Evolutionary conservation across 192 early-diverging fungal genomes (phyloP), one percentile per base, ranked within the genome.

Genomic region (Endogone sp.): DNA sequence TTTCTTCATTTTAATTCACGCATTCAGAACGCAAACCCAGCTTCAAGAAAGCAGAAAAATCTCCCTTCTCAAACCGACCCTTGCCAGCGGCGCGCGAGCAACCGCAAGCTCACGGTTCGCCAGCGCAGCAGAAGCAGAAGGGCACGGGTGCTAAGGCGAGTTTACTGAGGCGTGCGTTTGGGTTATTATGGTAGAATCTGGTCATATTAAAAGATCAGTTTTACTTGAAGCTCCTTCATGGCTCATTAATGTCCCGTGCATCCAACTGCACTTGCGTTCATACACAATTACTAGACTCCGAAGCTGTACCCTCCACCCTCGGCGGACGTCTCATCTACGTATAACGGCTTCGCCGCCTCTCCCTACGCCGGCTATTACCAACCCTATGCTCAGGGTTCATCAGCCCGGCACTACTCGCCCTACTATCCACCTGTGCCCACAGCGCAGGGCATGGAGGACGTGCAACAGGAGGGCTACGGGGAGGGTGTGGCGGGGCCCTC

Each of bases 21-120:
- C 54, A 59, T 2, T 63, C 61, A 29, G 76, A 73, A 25, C 58
- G 76, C 68, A 77, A 77, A 69, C 76, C 76, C 13, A 77, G 76
- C 60, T 77, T 77, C 44, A 77, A 62, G 65, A 77, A 77, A 56
- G 66, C 71, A 3, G 76, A 77, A 49, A 77, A 73, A 54, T 62
- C 65, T 21, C 58, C 32, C 3, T 73, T 77, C 25, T 49, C 37
- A 16, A 49, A 6, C 37, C 37, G 37, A 49, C 37, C 37, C 6
- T 49, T 16, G 6, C 37, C 37, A 49, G 37, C 37, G 1, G 37
- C 37, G 16, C 37, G 37, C 37, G 37, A 49, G 16, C 37, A 49
- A 49, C 16, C 37, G 6, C 37, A 49, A 49, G 6, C 37, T 0
- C 37, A 49, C 37, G 37, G 37, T 49, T 49, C 37, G 37, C 37